phyloP scores from a whole-genome alignment of 176 grass and related monocot species.

The Oryza glaberrima region DNA sequence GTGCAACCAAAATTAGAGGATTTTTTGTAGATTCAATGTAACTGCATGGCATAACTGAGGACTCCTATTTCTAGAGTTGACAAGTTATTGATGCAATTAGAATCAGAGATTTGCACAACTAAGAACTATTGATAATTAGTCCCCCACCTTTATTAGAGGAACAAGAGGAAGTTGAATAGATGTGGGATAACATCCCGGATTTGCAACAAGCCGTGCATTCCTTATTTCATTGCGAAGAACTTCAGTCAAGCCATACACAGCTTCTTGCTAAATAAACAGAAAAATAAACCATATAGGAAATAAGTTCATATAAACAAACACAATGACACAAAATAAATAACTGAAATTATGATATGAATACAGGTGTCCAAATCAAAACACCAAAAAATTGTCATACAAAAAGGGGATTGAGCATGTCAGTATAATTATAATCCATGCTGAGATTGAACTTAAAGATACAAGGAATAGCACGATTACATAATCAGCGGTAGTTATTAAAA shows the following conservation, averaged over 20 bases:
- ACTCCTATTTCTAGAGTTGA: not conserved
- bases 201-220: constrained; percentile 83
- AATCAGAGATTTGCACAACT: not conserved
- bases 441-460: not conserved
- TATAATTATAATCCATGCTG: not conserved
- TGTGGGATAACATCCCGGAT: constrained; percentile 97
- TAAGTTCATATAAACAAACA: constrained; percentile 37
- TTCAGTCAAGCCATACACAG: constrained; percentile 95
- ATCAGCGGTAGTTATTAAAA: not conserved
- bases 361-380: constrained; percentile 9
- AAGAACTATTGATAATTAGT: constrained; percentile 26
- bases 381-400: not conserved
- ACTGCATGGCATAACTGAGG: not conserved
- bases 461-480: not conserved
- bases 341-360: not conserved
- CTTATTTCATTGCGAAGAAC: constrained; percentile 73
- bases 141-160: constrained; percentile 82
- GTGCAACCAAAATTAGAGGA: not conserved
- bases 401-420: not conserved
- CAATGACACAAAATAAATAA: constrained; percentile 12
- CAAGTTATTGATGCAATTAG: not conserved
- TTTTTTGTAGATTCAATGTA: not conserved
- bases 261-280: constrained; percentile 65
- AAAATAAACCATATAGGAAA: constrained; percentile 5
- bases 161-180: constrained; percentile 95